Evolutionary conservation across 345 rosid genomes (phyloP), one percentile per base, ranked within the genome.

Genomic region (Melastoma malabathricum): DNA sequence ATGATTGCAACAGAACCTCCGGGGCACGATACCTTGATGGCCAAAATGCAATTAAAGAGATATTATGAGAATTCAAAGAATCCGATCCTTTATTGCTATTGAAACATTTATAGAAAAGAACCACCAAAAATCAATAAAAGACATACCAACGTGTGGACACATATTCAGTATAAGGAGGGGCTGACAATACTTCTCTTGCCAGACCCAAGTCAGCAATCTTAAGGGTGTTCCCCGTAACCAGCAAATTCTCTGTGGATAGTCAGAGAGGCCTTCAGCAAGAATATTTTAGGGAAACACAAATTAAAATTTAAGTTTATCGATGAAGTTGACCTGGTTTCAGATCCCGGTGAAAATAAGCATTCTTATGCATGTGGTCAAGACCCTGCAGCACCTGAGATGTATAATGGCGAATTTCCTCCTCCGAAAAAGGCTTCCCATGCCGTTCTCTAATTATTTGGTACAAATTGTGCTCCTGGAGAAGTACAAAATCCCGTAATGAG

Each of bases 181-280:
- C 50, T 48, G 97, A 89, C 25, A 77, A 76, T 59, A 89, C 80
- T 73, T 89, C 97, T 76, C 97, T 86, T 54, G 96, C 93, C 63
- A 89, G 68, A 51, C 97, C 97, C 79, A 89, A 83, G 72, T 89
- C 97, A 48, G 95, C 97, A 72, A 89, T 86, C 62, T 89, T 89
- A 53, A 86, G 79, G 60, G 80, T 64, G 49, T 80, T 69, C 45
- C 75, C 75, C 13, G 90, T 86, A 61, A 86, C 97, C 77, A 86
- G 82, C 84, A 89, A 62, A 59, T 89, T 89, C 72, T 89, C 96
- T 89, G 50, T 9, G 51, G 15, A 63, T 47, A 56, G 5, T 19
- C 46, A 10, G 43, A 56, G 44, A 62, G 44, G 18, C 8, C 58
- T 2, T 43, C 46, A 52, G 25, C 23, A 47, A 51, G n/a, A 49